Conservation (phyloP, 495 filamentous ascomycete species). For the Tetracladium marchalianum region DNA sequence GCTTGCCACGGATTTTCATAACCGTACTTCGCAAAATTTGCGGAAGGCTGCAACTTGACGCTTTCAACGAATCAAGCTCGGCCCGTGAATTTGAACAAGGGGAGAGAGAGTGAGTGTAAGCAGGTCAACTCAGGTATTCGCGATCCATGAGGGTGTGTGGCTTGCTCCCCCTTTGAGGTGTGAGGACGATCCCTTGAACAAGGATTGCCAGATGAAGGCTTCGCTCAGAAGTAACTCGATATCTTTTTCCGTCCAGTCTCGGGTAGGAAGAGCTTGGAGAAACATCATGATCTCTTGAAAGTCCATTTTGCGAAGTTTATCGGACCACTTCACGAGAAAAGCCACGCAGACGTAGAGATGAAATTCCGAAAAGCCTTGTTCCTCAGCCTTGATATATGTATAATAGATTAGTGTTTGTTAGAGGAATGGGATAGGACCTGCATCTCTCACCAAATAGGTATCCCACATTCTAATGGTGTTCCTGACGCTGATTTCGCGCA, state of each 20-base stretch:
- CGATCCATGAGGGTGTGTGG: conserved; percentile 15
- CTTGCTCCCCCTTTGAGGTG: conserved; percentile 50
- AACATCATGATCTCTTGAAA: conserved; percentile 99
- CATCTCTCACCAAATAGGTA: conserved; percentile 74
- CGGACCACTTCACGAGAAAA: conserved; percentile 98
- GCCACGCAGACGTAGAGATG: conserved; percentile 97
- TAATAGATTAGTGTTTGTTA: background rate
- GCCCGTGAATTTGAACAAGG: conserved; percentile 14
- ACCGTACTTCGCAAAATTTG: too few species aligned
- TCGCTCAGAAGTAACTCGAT: conserved; percentile 93
- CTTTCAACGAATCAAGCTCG: too few species aligned
- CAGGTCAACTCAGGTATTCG: conserved; percentile 31
- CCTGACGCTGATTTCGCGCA: conserved; percentile 91
- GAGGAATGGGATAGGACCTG: background rate
- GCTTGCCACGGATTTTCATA: too few species aligned
- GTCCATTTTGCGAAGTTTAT: conserved; percentile 92
- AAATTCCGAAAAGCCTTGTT: conserved; percentile 95
- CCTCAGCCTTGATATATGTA: conserved; percentile 62
- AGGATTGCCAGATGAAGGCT: conserved; percentile 90
- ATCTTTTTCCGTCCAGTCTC: conserved; percentile 93
- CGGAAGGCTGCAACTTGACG: too few species aligned
- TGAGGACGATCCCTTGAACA: conserved; percentile 81
- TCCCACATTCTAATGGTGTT: conserved; percentile 99
- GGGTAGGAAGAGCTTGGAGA: conserved; percentile 88
- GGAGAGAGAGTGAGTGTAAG: conserved; percentile 26